These are phyloP conservation scores for Paraphaeosphaeria sporulosa DNA, from an alignment of 2,329 filamentous ascomycete species.

Conservation along the genomic window DNA sequence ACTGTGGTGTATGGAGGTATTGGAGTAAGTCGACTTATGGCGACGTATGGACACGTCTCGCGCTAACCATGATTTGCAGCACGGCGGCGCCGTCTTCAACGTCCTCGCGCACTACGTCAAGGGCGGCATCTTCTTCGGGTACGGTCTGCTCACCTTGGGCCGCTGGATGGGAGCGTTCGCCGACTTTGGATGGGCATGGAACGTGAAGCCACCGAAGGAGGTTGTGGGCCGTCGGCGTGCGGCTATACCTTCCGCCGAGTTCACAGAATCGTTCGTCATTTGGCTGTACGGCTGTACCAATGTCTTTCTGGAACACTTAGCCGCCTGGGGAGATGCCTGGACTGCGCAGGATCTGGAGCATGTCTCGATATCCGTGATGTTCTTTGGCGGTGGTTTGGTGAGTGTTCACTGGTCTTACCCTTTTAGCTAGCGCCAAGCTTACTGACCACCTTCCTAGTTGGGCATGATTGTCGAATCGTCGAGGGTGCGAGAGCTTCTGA, in stretches of 20 bases:
- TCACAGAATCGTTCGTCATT: constrained; percentile 87
- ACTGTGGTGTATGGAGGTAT: constrained; percentile 81
- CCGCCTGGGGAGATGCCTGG: constrained; percentile 75
- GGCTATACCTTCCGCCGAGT: constrained; percentile 78
- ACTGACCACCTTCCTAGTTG: constrained; percentile 53
- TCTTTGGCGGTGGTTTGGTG: constrained; percentile 89
- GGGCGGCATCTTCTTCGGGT: constrained; percentile 93
- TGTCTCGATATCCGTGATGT: constrained; percentile 89
- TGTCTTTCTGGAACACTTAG: constrained; percentile 90
- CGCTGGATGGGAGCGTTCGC: constrained; percentile 91
- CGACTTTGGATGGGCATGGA: constrained; percentile 96
- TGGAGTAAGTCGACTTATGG: constrained; percentile 68
- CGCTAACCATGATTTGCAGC: constrained; percentile 55
- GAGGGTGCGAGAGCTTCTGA: constrained; percentile 71
- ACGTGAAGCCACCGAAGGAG: constrained; percentile 71
- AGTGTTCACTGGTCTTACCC: constrained; percentile 45
- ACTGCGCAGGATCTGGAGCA: constrained; percentile 85
- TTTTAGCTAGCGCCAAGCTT: constrained; percentile 19
- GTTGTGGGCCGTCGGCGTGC: constrained; percentile 69
- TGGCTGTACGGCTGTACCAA: constrained; percentile 90
- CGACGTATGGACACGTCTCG: background rate
- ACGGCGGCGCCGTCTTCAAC: constrained; percentile 74
- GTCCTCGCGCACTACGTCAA: constrained; percentile 94
- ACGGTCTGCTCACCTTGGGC: constrained; percentile 84
- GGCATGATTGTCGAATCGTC: constrained; percentile 84